Conservation (phyloP, 345 rosid species). For the Barbarea vulgaris region DNA sequence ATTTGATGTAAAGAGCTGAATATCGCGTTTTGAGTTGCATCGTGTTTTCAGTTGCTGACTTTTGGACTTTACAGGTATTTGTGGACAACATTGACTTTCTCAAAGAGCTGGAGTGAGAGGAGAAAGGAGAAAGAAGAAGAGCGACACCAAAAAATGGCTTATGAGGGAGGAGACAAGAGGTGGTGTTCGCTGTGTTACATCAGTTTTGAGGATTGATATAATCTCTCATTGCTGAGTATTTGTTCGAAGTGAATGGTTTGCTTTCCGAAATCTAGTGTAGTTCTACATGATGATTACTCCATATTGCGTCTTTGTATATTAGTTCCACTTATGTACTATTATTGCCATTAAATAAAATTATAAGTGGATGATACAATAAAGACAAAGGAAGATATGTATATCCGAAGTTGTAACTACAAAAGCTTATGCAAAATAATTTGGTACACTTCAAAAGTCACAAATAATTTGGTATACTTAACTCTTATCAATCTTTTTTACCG, state of each 20-base stretch:
- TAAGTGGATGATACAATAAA: neutral
- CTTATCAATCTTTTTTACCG: no score
- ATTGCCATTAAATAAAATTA: constrained; percentile 1
- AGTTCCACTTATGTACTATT: constrained; percentile 18
- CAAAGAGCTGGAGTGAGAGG: constrained; percentile 82
- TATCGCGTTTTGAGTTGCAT: constrained; percentile 3
- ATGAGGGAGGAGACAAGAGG: constrained; percentile 9
- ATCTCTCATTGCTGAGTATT: constrained; percentile 14
- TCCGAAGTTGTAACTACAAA: neutral
- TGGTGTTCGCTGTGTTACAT: constrained; percentile 19
- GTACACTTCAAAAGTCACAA: no score
- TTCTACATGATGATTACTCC: neutral
- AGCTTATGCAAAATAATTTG: no score
- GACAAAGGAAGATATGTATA: neutral
- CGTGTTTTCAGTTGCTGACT: neutral
- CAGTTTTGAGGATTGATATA: constrained; percentile 11
- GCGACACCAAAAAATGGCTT: constrained; percentile 21
- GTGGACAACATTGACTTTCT: constrained; percentile 89
- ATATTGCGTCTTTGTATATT: constrained; percentile 26
- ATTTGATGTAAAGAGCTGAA: constrained; percentile 2
- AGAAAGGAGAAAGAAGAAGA: constrained; percentile 25
- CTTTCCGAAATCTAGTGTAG: constrained; percentile 16
- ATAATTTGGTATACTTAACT: no score
- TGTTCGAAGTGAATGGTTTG: constrained; percentile 28
- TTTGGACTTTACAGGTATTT: constrained; percentile 59